Percentiles rank a stretch among this genome's conserved stretches.
phyloP scores from a whole-genome alignment of 2,329 filamentous ascomycete genomes.

The Neofusicoccum umdonicola region DNA sequence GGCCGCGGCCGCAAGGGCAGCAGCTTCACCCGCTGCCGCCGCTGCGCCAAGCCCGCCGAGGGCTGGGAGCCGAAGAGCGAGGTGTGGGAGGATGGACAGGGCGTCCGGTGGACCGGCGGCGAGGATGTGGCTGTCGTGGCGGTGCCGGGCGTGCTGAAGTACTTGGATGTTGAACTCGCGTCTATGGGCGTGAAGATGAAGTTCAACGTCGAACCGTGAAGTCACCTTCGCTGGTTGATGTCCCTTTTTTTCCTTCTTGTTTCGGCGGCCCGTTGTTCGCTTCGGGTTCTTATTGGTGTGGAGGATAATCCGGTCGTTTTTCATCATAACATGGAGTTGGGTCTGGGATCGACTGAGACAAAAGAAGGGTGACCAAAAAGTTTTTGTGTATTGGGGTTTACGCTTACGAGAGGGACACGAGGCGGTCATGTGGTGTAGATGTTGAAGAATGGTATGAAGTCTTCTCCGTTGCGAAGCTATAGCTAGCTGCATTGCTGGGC shows the following conservation, averaged over 20 bases:
- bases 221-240: neutral
- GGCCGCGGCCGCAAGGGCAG: conserved; percentile 61
- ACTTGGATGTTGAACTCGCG: conserved; percentile 89
- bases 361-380: no score
- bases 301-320: no score
- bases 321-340: no score
- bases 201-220: conserved; percentile 65
- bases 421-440: no score
- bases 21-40: conserved; percentile 69
- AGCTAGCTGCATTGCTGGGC: neutral
- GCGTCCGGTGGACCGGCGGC: conserved; percentile 79
- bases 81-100: conserved; percentile 86
- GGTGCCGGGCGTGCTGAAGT: conserved; percentile 88
- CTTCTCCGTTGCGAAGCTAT: neutral
- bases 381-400: no score
- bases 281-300: neutral
- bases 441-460: neutral
- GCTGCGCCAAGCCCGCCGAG: conserved; percentile 63
- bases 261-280: neutral
- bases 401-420: no score
- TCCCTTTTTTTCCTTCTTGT: neutral
- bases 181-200: conserved; percentile 96
- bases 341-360: no score
- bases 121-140: conserved; percentile 89
- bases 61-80: conserved; percentile 60